Conservation (phyloP, 352 stramenopile species). For the Albugo laibachii region DNA sequence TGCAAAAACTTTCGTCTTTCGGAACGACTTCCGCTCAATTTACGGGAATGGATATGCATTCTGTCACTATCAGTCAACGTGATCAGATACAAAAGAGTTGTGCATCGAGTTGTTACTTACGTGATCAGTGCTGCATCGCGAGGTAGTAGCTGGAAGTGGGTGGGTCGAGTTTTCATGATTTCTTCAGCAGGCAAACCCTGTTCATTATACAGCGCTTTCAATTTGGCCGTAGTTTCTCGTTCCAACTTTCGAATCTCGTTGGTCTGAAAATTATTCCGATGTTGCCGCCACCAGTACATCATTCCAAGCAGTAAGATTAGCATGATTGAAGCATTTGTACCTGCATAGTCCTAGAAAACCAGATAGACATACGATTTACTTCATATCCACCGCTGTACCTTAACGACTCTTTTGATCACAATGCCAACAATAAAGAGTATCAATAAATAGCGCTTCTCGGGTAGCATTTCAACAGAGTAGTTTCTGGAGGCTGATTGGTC, state of each 20-base stretch:
- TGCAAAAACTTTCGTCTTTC: conserved; percentile 57
- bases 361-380: not conserved
- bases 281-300: conserved; percentile 44
- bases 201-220: conserved; percentile 33
- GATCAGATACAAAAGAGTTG: not conserved
- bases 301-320: conserved; percentile 34
- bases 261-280: conserved; percentile 16
- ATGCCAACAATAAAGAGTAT: conserved; percentile 50
- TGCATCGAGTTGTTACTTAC: conserved; percentile 12
- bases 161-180: conserved; percentile 30
- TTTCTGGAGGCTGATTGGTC: not conserved
- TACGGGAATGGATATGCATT: conserved; percentile 56
- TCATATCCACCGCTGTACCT: conserved; percentile 5
- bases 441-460: conserved; percentile 43
- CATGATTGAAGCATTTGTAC: conserved; percentile 37
- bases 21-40: conserved; percentile 29
- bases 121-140: conserved; percentile 43
- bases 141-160: conserved; percentile 30
- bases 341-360: conserved; percentile 24
- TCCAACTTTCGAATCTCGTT: conserved; percentile 42
- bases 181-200: conserved; percentile 26
- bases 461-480: conserved; percentile 9
- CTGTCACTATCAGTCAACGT: conserved; percentile 19
- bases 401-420: conserved; percentile 36
- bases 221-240: conserved; percentile 34